Evolutionary conservation across 2,329 filamentous ascomycete genomes (phyloP), one percentile per base, ranked within the genome.

Genomic region (Purpureocillium lavendulum): DNA sequence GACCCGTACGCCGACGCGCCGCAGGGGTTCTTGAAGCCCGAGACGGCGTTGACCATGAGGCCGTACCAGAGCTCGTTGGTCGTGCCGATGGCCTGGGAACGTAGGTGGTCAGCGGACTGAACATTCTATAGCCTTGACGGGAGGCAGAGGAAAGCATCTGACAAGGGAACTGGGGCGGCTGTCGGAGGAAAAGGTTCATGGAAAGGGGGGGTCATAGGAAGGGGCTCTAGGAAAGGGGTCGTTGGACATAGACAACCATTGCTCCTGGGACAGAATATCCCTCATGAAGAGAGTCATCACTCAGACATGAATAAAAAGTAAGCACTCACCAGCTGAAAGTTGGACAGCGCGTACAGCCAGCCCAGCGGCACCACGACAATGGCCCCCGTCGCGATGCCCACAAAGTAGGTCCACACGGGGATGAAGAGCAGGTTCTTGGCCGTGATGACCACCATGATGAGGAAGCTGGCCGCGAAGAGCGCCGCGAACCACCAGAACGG

Each of bases 21-120:
- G 7, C 69, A 67, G 1, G 76, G 76, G 44, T 78, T 76, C 42
- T 71, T 73, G 47, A 73, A 66, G 1, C 64, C 62, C 3, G 52
- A 53, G 7, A 73, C 61, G 1, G 69, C 59, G 40, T 75, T 70
- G 2, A 78, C 65, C 73, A 79, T 77, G 24, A 75, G 65, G 3
- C 75, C 75, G 43, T 79, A 80, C 7, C 77, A 54, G 0, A 81
- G 57, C 53, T 80, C 74, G 41, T 80, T 80, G 49, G 74, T 72
- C 2, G 71, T 72, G 3, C 75, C 75, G 7, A 77, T 77, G 2
- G 73, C 40, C 45, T 51, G 21, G 10, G 10, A 26, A 6, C 5
- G 21, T 26, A n/a, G n/a, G n/a, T n/a, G n/a, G n/a, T n/a, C n/a
- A n/a, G n/a, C n/a, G n/a, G n/a, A n/a, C n/a, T n/a, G n/a, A n/a